Evolutionary conservation across 768 basidiomycete genomes (phyloP), one percentile per base, ranked within the genome.

Genomic region (Phylloporus rhodoxanthus): DNA sequence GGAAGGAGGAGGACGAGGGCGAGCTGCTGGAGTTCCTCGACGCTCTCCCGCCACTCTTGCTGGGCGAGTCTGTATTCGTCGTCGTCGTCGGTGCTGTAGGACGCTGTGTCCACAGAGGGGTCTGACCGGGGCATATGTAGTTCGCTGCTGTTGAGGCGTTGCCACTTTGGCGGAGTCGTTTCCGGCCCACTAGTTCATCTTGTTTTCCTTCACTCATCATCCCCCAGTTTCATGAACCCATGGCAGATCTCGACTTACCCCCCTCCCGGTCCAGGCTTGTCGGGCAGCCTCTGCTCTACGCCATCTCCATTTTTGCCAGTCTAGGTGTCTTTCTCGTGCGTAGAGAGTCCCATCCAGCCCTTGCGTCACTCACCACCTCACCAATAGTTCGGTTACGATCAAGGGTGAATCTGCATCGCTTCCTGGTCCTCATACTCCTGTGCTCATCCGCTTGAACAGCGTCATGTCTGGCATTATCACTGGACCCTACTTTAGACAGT

Each of bases 391-490:
- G 87, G 87, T 48, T 89, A 89, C 77, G 87, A 89, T 69, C 88
- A 91, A 75, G 88, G 88, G 88, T 88, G 60, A 39, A 43, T 25
- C 14, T 25, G 25, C 53, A 51, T 41, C 43, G 54, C 57, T 45
- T 42, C 38, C 47, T 41, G 10, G 37, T 4, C 19, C 39, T 30
- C 11, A 7, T 34, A 19, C 28, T 11, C n/a, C 11, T 45, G 47
- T 44, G 37, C 56, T 57, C 25, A 57, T 33, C 25, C 17, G 10
- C 20, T 32, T 8, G 28, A 21, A 19, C 19, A 90, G 89, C 52
- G 88, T 91, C 65, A 91, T 91, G 85, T 86, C 84, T 55, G 92
- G 92, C 25, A 83, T 96, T 56, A 94, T 97, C 67, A 96, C 85
- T 23, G 86, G 86, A 0, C 85, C 85, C 19, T 78, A 90, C 66